Percentiles rank a stretch among this genome's conserved stretches.
These are phyloP conservation scores for Prinsepia uniflora DNA, from an alignment of 306 rosid genomes.

Conservation along the genomic window DNA sequence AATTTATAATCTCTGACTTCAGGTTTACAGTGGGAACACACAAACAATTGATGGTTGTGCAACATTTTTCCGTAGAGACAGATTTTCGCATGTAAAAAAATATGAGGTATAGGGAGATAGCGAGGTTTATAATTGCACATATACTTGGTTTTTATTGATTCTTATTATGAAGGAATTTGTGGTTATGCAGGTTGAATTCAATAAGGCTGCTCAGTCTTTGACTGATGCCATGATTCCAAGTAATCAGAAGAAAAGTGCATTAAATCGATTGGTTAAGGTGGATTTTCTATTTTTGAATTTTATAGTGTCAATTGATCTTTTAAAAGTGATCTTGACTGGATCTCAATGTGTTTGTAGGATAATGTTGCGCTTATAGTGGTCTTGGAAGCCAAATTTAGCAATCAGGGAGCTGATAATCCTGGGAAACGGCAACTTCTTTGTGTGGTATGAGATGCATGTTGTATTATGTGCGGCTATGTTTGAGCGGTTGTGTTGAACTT, in stretches of 20 bases:
- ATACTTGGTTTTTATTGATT: slow-evolving; percentile 8
- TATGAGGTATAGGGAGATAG: slow-evolving; percentile 56
- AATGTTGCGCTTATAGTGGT: slow-evolving; percentile 94
- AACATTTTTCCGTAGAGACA: slow-evolving; percentile 95
- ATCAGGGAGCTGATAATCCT: slow-evolving; percentile 67
- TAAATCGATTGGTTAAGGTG: slow-evolving; percentile 90
- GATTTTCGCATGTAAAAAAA: slow-evolving; percentile 91
- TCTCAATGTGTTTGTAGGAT: slow-evolving; percentile 52
- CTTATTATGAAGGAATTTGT: slow-evolving; percentile 14
- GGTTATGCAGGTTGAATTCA: slow-evolving; percentile 85
- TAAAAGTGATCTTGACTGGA: slow-evolving; percentile 14
- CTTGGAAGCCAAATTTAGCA: slow-evolving; percentile 87
- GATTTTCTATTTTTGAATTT: slow-evolving; percentile 12
- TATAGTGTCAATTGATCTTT: neutral
- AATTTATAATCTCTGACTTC: slow-evolving; percentile 27
- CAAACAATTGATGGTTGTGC: slow-evolving; percentile 92
- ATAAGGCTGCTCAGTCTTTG: slow-evolving; percentile 95
- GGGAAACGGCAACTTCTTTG: slow-evolving; percentile 96
- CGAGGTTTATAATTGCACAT: neutral
- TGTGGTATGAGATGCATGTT: slow-evolving; percentile 50
- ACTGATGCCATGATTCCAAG: slow-evolving; percentile 84
- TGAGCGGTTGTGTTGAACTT: no score
- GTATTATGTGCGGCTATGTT: neutral
- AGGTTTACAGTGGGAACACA: slow-evolving; percentile 57
- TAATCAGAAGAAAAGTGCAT: slow-evolving; percentile 81